Evolutionary conservation across 148 eudicot species (phyloP).

Genomic region (Hydrangea macrophylla): DNA sequence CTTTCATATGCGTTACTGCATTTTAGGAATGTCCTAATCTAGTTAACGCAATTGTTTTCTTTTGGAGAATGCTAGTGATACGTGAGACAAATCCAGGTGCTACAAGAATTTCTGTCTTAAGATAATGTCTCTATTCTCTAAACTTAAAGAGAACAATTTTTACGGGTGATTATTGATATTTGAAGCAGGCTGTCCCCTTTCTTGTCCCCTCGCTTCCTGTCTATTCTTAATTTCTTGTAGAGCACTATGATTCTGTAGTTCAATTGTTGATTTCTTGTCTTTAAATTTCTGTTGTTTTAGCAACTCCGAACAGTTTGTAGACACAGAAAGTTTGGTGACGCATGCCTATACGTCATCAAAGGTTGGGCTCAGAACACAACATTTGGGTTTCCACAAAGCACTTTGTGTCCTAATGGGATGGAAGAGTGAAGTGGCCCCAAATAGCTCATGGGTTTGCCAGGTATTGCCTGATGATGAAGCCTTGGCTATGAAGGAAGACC

Average conservation of each 20-base stretch:
- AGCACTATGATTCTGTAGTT: not conserved
- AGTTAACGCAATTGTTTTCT: not conserved
- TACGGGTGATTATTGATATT: not conserved
- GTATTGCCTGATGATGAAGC: conserved; percentile 39
- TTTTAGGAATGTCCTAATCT: conserved; percentile 2
- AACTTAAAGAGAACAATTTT: not conserved
- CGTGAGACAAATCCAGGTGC: not conserved
- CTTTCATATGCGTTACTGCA: not conserved
- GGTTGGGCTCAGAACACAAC: conserved; percentile 52
- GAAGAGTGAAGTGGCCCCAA: conserved; percentile 29
- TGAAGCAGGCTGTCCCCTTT: not conserved
- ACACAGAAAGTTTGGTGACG: conserved; percentile 41
- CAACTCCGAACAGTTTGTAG: conserved; percentile 43
- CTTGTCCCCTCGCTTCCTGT: not conserved
- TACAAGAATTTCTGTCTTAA: not conserved
- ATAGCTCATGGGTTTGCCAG: conserved; percentile 38
- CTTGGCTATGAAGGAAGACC: conserved; percentile 40
- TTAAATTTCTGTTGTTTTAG: conserved; percentile 25
- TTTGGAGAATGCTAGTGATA: not conserved
- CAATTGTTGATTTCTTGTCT: conserved; percentile 1
- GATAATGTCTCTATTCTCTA: not conserved
- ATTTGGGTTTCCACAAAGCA: conserved; percentile 65
- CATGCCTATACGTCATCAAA: conserved; percentile 51
- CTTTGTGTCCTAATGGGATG: conserved; percentile 69
- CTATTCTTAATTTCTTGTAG: not conserved